A percentile compares a stretch with the other conserved stretches of the same genome.
Conservation (phyloP, 176 grass and related monocot genomes). For the Aegilops umbellulata region DNA sequence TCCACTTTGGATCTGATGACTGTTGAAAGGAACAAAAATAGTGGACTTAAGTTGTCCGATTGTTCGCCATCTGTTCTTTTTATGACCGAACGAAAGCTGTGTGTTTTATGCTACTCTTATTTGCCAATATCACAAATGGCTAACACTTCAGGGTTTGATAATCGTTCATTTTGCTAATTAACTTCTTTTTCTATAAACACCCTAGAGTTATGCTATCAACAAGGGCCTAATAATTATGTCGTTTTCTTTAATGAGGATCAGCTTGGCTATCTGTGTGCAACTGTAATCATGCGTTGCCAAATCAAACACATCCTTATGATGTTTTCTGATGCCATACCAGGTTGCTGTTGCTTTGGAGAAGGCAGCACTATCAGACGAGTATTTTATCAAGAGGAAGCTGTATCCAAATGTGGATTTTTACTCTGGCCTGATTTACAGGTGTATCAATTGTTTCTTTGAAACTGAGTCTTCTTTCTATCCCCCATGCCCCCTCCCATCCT, state of each 20-base stretch:
- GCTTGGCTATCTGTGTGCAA: too few species aligned
- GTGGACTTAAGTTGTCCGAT: not conserved
- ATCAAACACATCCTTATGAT: not conserved
- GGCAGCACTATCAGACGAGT: slow-evolving; percentile 89
- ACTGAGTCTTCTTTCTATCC: too few species aligned
- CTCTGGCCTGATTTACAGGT: slow-evolving; percentile 97
- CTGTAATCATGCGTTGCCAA: too few species aligned
- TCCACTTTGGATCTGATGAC: not conserved
- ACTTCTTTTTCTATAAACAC: too few species aligned
- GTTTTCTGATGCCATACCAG: slow-evolving; percentile 43
- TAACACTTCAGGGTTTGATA: too few species aligned
- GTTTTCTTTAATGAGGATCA: too few species aligned
- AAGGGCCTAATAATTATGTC: too few species aligned
- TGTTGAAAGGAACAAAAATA: not conserved
- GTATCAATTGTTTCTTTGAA: slow-evolving; percentile 1
- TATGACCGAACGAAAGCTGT: not conserved
- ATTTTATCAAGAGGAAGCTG: slow-evolving; percentile 96
- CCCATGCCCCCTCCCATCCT: not conserved
- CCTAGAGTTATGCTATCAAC: too few species aligned
- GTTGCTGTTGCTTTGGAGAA: slow-evolving; percentile 95
- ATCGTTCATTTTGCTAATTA: too few species aligned
- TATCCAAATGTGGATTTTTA: slow-evolving; percentile 99
- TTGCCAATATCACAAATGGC: too few species aligned
- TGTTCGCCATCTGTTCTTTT: too few species aligned
- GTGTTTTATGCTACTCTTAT: not conserved